Evolutionary conservation across 768 basidiomycete species (phyloP), one percentile per base, ranked within the genome.

Genomic region (Leucogyrophana mollusca): DNA sequence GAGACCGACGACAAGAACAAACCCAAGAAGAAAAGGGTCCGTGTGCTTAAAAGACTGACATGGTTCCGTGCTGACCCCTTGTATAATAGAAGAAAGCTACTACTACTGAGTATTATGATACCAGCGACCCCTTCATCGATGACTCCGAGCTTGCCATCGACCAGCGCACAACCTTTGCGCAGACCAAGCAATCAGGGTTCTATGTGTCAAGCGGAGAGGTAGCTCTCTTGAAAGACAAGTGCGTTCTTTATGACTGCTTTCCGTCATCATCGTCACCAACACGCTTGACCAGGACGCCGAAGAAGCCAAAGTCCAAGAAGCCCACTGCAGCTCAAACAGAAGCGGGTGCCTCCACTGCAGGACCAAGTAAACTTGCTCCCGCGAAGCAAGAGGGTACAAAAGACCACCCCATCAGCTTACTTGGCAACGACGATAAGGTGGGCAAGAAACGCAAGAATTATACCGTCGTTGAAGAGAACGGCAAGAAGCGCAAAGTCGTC

Each of bases 81-180:
- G 25, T 37, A 17, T n/a, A n/a, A n/a, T 52, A 75, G 71, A 71
- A 74, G 63, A 83, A 82, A 59, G 78, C 73, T 46, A 62, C 66
- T 1, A 72, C 73, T 0, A 68, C 80, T 17, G 90, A 88, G 60
- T 90, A 93, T 58, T 99, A 99, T 73, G 95, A 99, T 69, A 73
- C 85, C 16, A 70, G 76, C 0, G 96, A 99, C 68, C 88, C 91
- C 0, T 98, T 98, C 71, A 96, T 99, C 60, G 96, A 99, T 73
- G 96, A 99, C 68, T 91, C 92, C 2, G 95, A 98, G 60, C 73
- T 95, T 46, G 85, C 82, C 20, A 70, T 94, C 37, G 94, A 98
- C 70, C 84, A 94, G 60, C 85, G 95, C 4, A 93, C 87, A 2
- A 91, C 79, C 68, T 89, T 94, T 56, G 91, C 88, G 4, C 85